Base-by-base conservation (phyloP, 2,329 filamentous ascomycete genomes). In the Colletotrichum phormii region DNA sequence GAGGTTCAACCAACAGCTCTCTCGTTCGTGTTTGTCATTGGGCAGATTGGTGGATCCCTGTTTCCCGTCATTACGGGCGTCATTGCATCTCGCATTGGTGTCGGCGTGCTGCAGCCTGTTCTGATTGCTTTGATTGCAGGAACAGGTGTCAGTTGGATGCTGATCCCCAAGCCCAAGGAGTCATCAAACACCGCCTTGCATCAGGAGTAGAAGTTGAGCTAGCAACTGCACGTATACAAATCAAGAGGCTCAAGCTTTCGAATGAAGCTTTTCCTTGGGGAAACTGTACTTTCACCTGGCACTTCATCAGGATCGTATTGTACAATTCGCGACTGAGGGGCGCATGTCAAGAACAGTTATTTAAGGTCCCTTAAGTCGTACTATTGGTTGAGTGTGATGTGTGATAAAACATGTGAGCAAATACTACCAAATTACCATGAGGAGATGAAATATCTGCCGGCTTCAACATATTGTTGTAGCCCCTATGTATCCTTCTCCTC, bases 41-140 rank as follows among this genome's bases (percentile, higher is more conserved):
- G 87, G 0, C 89, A 90, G 76, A 83, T 88, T 5, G 89, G 88
- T 1, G 88, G 87, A 0, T 86, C 87, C 0, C 75, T 89, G 0
- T 90, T 90, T 69, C 89, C 89, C 0, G 85, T 88, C 2, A 75
- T 90, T 2, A 90, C 88, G 0, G 89, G 89, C 1, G 77, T 89
- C 1, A 82, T 90, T 13, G 87, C 87, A 0, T 78, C 84, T 0
- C 74, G 77, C 2, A 79, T 80, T 0, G 87, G 87, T 0, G 87
- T 89, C 0, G 78, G 81, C 1, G 83, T 88, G 0, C 73, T 90
- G 64, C 88, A 89, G 73, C 88, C 88, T 0, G 85, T 90, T 18
- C 78, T 89, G 1, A 83, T 88, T 9, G 86, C 80, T 0, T 76
- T 89, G 11, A 76, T 89, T 13, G 80, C 82, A 0, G 84, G 84